Conservation (phyloP, 1,284 basidiomycete genomes). For the Tylopilus orsonianus region DNA sequence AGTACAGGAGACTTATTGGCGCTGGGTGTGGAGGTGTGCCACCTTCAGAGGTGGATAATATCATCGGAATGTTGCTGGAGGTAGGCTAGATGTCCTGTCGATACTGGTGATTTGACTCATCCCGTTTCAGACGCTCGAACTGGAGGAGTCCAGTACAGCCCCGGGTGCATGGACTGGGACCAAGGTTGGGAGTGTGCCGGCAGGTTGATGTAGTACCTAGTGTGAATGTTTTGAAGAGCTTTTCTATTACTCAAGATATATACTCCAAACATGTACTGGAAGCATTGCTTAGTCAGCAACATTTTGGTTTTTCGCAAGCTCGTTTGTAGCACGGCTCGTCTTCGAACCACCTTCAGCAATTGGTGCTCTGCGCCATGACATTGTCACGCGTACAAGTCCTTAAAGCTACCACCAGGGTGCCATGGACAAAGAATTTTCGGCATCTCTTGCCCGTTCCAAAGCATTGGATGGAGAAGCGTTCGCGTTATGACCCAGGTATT, state of each 20-base stretch:
- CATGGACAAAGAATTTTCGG: conserved; percentile 64
- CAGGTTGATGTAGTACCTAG: conserved; percentile 16
- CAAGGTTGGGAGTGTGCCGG: conserved; percentile 25
- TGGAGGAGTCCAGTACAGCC: conserved; percentile 66
- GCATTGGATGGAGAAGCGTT: conserved; percentile 34
- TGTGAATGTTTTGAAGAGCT: neutral
- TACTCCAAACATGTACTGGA: conserved; percentile 12
- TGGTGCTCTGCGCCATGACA: conserved; percentile 22
- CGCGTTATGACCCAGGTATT: conserved; percentile 33
- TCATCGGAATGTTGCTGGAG: conserved; percentile 81
- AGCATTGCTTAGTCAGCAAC: conserved; percentile 26
- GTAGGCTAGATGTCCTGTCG: conserved; percentile 41
- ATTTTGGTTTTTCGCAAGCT: neutral
- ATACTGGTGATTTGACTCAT: neutral
- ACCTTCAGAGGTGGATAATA: conserved; percentile 79
- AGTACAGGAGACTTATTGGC: conserved; percentile 84
- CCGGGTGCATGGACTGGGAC: conserved; percentile 40
- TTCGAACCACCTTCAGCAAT: neutral
- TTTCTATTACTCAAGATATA: conserved; percentile 16
- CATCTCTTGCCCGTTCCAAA: conserved; percentile 61
- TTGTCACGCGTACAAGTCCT: conserved; percentile 45
- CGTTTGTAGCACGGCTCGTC: neutral
- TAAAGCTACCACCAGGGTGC: conserved; percentile 46
- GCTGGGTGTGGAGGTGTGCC: conserved; percentile 89
- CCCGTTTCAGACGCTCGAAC: conserved; percentile 60